A percentile compares a stretch with the other conserved stretches of the same genome.
phyloP scores from a whole-genome alignment of 2,329 filamentous ascomycete species.

The Phyllosticta paracitricarpa region DNA sequence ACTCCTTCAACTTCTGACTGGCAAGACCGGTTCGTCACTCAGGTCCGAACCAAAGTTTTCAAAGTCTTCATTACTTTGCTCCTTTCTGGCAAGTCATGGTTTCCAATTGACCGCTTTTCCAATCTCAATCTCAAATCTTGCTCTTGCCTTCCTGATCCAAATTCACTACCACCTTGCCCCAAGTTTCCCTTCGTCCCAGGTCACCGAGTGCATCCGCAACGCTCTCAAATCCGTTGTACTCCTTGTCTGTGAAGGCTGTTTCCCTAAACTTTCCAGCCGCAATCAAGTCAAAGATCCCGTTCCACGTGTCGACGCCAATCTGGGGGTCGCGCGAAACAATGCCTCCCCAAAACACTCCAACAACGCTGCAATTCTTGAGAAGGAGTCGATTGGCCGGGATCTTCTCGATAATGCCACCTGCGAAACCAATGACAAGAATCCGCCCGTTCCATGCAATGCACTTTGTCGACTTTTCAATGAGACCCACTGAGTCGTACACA shows the following conservation, averaged over 20 bases:
- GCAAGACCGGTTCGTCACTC: no score
- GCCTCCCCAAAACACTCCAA: constrained; percentile 86
- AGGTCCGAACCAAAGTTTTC: no score
- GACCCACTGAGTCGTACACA: constrained; percentile 86
- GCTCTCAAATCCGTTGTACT: constrained; percentile 72
- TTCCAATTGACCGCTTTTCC: no score
- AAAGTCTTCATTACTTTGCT: no score
- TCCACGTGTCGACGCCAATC: constrained; percentile 65
- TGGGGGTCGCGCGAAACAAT: constrained; percentile 66
- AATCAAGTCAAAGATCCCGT: constrained; percentile 70
- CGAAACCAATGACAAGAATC: constrained; percentile 81
- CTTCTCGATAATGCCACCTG: constrained; percentile 78
- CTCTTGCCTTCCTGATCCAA: constrained; percentile 50
- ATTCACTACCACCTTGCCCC: constrained; percentile 93
- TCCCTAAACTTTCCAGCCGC: constrained; percentile 67
- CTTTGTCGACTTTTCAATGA: constrained; percentile 80
- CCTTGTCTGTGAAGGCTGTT: constrained; percentile 72
- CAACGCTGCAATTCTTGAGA: constrained; percentile 84
- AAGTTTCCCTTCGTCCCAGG: constrained; percentile 71
- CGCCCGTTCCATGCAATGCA: constrained; percentile 91
- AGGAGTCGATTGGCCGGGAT: constrained; percentile 86
- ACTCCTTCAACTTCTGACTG: no score
- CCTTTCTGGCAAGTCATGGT: no score
- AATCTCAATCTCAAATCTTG: constrained; percentile 19
- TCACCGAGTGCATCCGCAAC: constrained; percentile 68